Conservation (phyloP, 176 grass and related monocot genomes). For the Saccharum officinarum region DNA sequence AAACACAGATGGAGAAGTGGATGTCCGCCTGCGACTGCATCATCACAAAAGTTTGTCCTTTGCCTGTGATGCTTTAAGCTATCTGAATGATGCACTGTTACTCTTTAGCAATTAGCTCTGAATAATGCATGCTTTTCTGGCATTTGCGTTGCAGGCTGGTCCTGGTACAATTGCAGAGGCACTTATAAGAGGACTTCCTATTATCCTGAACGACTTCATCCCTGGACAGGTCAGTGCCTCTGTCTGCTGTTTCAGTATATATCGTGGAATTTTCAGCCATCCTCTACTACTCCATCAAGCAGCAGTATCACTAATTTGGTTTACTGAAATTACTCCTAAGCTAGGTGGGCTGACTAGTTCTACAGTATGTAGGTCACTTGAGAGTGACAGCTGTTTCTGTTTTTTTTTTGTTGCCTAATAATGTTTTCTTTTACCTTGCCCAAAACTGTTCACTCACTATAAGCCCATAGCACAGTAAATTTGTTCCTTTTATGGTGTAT, state of each 20-base stretch:
- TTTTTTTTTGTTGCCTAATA: not conserved
- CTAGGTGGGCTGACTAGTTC: not conserved
- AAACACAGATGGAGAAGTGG: slow-evolving; percentile 88
- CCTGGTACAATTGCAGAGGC: slow-evolving; percentile 92
- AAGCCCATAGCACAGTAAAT: too few species aligned
- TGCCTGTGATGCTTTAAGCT: not conserved
- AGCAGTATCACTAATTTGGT: not conserved
- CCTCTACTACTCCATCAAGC: not conserved
- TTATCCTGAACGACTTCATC: slow-evolving; percentile 87
- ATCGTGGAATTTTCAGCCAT: not conserved
- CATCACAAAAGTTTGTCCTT: slow-evolving; percentile 63
- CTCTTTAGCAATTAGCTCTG: not conserved
- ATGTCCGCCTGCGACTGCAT: slow-evolving; percentile 92
- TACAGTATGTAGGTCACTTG: not conserved
- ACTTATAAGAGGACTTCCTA: slow-evolving; percentile 77
- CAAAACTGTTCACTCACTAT: not conserved
- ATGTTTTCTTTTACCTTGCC: not conserved
- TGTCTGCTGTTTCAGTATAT: not conserved
- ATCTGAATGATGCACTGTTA: not conserved
- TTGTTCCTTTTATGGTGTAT: not conserved
- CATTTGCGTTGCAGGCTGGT: slow-evolving; percentile 58
- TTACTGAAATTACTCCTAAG: not conserved
- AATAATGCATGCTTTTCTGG: not conserved
- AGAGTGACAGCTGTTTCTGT: not conserved
- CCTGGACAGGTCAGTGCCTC: slow-evolving; percentile 65